Conservation (phyloP, 805 yeast species). For the Metschnikowia santaceciliae region DNA sequence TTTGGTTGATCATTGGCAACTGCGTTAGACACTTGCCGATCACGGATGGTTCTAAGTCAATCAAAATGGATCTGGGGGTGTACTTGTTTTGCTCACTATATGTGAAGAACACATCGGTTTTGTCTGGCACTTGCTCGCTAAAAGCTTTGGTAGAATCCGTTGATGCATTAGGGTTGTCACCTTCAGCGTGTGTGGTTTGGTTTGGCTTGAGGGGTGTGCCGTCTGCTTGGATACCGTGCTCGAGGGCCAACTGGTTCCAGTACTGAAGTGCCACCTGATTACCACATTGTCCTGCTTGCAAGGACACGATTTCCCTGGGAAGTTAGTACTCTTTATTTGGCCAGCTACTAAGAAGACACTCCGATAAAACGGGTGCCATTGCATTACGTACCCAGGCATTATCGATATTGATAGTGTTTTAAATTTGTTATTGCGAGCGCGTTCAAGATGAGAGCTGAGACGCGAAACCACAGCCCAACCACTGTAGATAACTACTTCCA, state of each 20-base stretch:
- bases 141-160: conserved; percentile 17
- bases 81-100: conserved; percentile 69
- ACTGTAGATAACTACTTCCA: too few relatives aligned
- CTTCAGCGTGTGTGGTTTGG: neutral
- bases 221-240: conserved; percentile 76
- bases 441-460: conserved; percentile 5
- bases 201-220: conserved; percentile 42
- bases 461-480: neutral
- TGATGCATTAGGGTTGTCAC: neutral
- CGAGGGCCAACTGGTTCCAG: conserved; percentile 84
- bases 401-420: conserved; percentile 7
- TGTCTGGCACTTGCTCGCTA: conserved; percentile 44
- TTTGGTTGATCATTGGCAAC: conserved; percentile 70
- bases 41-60: conserved; percentile 91
- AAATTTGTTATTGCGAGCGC: conserved; percentile 7
- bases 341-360: neutral
- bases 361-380: neutral
- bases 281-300: conserved; percentile 92
- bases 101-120: conserved; percentile 80
- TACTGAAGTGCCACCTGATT: conserved; percentile 91
- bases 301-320: conserved; percentile 58
- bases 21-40: conserved; percentile 56
- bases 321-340: conserved; percentile 20
- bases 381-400: conserved; percentile 28
- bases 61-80: conserved; percentile 81